Conservation (phyloP, 805 yeast genomes). For the Cyberlindnera japonica region DNA sequence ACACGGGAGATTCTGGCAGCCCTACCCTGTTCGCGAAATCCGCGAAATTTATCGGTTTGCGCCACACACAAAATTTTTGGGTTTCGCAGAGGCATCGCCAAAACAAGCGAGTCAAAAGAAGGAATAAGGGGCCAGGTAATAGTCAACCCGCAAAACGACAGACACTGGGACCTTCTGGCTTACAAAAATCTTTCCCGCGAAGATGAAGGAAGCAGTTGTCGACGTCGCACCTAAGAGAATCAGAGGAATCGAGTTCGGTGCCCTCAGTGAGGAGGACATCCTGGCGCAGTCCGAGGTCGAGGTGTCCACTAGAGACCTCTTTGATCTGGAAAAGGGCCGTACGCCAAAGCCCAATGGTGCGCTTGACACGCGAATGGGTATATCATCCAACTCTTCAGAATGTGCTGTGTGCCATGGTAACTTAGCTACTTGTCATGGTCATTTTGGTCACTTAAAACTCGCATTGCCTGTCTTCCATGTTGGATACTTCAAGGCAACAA, state of each 20-base stretch:
- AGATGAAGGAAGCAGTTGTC: constrained; percentile 39
- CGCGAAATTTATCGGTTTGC: not conserved
- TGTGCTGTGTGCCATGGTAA: constrained; percentile 92
- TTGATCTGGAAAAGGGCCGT: constrained; percentile 86
- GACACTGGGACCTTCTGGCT: constrained; percentile 26
- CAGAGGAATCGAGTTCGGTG: constrained; percentile 87
- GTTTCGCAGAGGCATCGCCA: constrained; percentile 3
- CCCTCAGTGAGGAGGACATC: constrained; percentile 87
- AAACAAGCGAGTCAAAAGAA: not conserved
- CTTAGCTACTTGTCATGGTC: constrained; percentile 95
- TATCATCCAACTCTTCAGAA: constrained; percentile 77
- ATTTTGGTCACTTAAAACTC: constrained; percentile 90
- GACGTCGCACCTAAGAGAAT: constrained; percentile 90
- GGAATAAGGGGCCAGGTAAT: not conserved
- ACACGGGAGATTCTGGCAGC: constrained; percentile 1
- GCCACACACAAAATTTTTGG: constrained; percentile 5
- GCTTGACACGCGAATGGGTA: constrained; percentile 90
- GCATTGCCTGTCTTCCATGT: constrained; percentile 97
- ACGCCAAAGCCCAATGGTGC: constrained; percentile 84
- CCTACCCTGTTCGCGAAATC: too few relatives aligned
- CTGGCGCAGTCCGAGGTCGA: constrained; percentile 94
- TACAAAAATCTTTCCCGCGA: constrained; percentile 20
- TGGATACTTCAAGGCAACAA: constrained; percentile 91
- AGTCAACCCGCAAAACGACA: not conserved
- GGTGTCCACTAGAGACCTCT: constrained; percentile 84